These are phyloP conservation scores for Endothia cerciana DNA, from an alignment of 2,329 filamentous ascomycete genomes.

Conservation along the genomic window DNA sequence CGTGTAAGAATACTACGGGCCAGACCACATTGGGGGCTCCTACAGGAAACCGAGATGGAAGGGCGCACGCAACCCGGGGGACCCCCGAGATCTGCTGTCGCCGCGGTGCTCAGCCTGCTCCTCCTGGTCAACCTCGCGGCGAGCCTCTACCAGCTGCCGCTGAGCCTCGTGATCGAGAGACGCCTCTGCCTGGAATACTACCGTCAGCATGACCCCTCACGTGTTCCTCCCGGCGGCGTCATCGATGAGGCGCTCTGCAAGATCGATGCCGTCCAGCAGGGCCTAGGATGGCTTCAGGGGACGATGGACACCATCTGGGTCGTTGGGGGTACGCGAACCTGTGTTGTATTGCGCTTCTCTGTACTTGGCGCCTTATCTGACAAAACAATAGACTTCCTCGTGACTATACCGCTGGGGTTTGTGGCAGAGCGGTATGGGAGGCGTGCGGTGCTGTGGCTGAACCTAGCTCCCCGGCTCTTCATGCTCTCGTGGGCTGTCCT, in stretches of 20 bases:
- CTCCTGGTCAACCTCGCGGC: conserved; percentile 52
- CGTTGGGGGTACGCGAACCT: conserved; percentile 45
- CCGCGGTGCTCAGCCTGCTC: conserved; percentile 44
- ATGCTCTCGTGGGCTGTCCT: conserved; percentile 46
- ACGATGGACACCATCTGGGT: conserved; percentile 54
- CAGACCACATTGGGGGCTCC: neutral
- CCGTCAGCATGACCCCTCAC: conserved; percentile 42
- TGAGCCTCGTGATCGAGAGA: conserved; percentile 51
- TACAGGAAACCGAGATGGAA: neutral
- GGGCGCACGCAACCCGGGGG: neutral
- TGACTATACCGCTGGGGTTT: conserved; percentile 54
- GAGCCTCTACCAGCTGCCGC: conserved; percentile 52
- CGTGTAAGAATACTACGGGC: neutral
- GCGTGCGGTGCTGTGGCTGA: conserved; percentile 46
- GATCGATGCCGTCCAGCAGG: conserved; percentile 52
- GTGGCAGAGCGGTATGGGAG: conserved; percentile 49
- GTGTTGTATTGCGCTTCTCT: no score
- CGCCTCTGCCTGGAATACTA: conserved; percentile 57
- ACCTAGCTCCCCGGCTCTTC: conserved; percentile 46
- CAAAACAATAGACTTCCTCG: conserved; percentile 46
- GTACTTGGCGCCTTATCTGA: no score
- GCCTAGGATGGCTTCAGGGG: conserved; percentile 57
- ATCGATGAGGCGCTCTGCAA: conserved; percentile 60
- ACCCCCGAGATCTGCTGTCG: conserved; percentile 24
- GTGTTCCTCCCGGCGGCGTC: conserved; percentile 40